Percentiles rank a stretch among this genome's conserved stretches.
Evolutionary conservation across 2,329 filamentous ascomycete species (phyloP).

Genomic region (Mariannaea elegans): DNA sequence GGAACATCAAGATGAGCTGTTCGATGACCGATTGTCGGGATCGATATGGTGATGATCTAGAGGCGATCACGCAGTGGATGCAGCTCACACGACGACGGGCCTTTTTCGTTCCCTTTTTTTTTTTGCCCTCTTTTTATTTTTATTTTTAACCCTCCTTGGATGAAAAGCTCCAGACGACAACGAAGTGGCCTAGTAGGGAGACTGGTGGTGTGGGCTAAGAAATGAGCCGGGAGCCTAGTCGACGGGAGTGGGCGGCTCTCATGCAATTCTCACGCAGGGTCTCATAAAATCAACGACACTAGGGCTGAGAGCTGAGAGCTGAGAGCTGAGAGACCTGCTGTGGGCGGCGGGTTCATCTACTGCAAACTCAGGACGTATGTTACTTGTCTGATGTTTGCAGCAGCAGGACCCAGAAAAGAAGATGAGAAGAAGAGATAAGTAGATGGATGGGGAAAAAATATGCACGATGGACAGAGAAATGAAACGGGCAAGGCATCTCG

Average conservation of each 20-base stretch:
- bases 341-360: constrained; percentile 11
- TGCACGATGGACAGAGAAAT: neutral
- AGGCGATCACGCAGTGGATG: constrained; percentile 18
- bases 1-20: constrained; percentile 39
- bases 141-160: neutral
- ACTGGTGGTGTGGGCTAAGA: no score
- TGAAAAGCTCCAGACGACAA: no score
- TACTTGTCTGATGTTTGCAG: neutral
- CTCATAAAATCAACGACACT: neutral
- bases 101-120: neutral
- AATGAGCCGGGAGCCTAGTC: neutral
- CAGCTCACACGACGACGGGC: constrained; percentile 7
- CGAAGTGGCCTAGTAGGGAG: neutral
- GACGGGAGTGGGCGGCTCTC: constrained; percentile 15
- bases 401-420: neutral
- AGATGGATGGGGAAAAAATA: neutral
- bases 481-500: neutral
- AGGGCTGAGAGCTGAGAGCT: neutral
- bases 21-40: constrained; percentile 21
- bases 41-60: constrained; percentile 34
- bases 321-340: neutral
- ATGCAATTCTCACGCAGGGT: constrained; percentile 29
- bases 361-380: constrained; percentile 14
- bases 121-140: neutral
- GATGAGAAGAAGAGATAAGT: constrained; percentile 2